Base-by-base conservation (phyloP, 805 yeast genomes). In the Kregervanrija fluxuum region DNA sequence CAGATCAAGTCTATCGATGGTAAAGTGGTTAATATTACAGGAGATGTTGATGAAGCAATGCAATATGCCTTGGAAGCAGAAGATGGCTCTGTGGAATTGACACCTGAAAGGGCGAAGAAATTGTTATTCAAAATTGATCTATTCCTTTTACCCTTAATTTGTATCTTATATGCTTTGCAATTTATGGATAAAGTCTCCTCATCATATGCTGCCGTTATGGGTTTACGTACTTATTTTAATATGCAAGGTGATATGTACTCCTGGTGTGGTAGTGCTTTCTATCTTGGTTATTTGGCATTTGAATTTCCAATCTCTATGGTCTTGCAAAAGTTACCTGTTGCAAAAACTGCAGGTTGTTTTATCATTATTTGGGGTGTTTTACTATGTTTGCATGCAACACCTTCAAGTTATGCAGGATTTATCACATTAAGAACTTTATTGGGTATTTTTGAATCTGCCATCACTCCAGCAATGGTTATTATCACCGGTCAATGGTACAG, bases 161-260 rank as follows among this genome's bases (percentile, higher is more conserved):
- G 74, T 49, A 45, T 70, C 22, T 53, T 75, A 22, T 75, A 76
- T 59, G 68, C 75, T 12, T 58, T 72, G 14, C 84, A 79, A 59
- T 75, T 68, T 51, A 74, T 80, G 79, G 87, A 80, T 61, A 80
- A 80, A 56, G 61, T 66, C 15, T 64, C 82, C 3, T 70, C 67
- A 40, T 66, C 77, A 15, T 72, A 70, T 44, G 83, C 85, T 0
- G 70, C 84, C 1, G 68, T 81, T 41, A 55, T 79, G 71, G 85
- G 85, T 3, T 53, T 81, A 15, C 57, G 70, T 43, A 56, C 57
- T 2, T 82, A 77, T 48, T 58, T 77, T 46, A 54, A 68, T 17
- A 74, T 81, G 79, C 40, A 50, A 22, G 76, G 78, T 3, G 50
- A 54, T 3, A 55, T 55, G 53, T 58, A 65, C 48, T 38, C 65